Evolutionary conservation across 805 yeast species (phyloP).

Genomic region (Myxozyma geophila): DNA sequence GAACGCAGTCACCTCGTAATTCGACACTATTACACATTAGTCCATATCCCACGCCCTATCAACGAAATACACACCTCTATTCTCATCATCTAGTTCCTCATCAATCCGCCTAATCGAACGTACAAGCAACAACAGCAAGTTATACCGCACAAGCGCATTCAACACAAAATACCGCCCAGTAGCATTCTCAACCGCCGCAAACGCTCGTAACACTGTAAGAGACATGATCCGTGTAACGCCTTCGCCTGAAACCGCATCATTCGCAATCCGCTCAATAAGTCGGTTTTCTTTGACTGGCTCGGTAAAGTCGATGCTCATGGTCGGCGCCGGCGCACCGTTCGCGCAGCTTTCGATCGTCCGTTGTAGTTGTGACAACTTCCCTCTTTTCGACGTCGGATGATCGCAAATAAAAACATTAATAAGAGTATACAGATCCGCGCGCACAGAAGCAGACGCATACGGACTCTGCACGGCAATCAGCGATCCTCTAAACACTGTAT

Average conservation of each 20-base stretch:
- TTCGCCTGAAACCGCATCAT: constrained; percentile 79
- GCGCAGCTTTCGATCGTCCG: constrained; percentile 26
- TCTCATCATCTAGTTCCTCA: constrained; percentile 51
- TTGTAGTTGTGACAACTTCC: constrained; percentile 26
- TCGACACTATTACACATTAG: constrained; percentile 50
- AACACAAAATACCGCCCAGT: constrained; percentile 60
- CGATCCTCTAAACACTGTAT: constrained; percentile 73
- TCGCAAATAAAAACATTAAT: constrained; percentile 28
- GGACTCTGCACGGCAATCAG: constrained; percentile 74
- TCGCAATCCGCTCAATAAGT: constrained; percentile 58
- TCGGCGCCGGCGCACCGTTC: constrained; percentile 1
- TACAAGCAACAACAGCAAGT: constrained; percentile 66
- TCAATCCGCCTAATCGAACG: constrained; percentile 73
- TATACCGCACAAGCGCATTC: constrained; percentile 64
- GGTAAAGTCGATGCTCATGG: not conserved
- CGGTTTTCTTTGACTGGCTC: constrained; percentile 20
- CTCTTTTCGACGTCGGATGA: constrained; percentile 24
- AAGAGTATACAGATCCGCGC: constrained; percentile 76
- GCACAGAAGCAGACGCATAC: constrained; percentile 63
- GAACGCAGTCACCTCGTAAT: constrained; percentile 76
- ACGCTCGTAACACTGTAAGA: constrained; percentile 70
- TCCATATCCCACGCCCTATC: not conserved
- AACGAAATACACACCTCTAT: constrained; percentile 20
- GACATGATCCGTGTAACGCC: constrained; percentile 78
- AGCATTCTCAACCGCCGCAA: constrained; percentile 59